phyloP scores from a whole-genome alignment of 495 filamentous ascomycete genomes.

The Penicillium bialowiezense region DNA sequence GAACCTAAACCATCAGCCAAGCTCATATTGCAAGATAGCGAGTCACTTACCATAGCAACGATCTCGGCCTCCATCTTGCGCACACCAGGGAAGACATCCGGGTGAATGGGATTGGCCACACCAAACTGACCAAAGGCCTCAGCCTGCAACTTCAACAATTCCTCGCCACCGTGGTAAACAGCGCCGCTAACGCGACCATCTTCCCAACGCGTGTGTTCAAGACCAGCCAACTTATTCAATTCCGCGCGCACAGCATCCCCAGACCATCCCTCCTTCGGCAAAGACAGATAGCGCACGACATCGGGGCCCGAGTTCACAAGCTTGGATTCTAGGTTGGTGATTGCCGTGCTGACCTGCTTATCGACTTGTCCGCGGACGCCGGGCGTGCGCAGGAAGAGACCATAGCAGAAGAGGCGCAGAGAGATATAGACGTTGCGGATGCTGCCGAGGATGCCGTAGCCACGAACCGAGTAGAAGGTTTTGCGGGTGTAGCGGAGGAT shows the following conservation, averaged over 20 bases:
- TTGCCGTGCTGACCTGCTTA: conserved; percentile 30
- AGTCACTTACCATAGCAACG: conserved; percentile 75
- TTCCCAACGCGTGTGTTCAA: conserved; percentile 97
- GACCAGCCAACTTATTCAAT: conserved; percentile 69
- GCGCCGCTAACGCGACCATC: conserved; percentile 92
- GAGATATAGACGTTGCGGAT: conserved; percentile 67
- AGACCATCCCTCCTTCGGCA: conserved; percentile 86
- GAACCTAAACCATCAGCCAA: conserved; percentile 46
- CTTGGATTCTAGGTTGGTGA: conserved; percentile 75
- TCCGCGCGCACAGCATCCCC: conserved; percentile 76
- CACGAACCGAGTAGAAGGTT: conserved; percentile 76
- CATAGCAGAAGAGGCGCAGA: conserved; percentile 70
- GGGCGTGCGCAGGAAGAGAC: conserved; percentile 79
- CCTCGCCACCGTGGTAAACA: conserved; percentile 92
- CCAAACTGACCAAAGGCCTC: conserved; percentile 92
- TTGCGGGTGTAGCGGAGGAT: conserved; percentile 82
- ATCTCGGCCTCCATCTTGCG: conserved; percentile 99
- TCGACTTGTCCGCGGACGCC: conserved; percentile 63
- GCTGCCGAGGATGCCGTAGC: conserved; percentile 82
- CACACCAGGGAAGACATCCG: conserved; percentile 96
- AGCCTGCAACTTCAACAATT: conserved; percentile 78
- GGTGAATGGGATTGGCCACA: conserved; percentile 97
- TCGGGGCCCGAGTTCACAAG: conserved; percentile 72
- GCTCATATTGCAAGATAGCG: neutral
- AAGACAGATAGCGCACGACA: conserved; percentile 66